Conservation (phyloP, 2,329 filamentous ascomycete species). For the Verticillium nubilum region DNA sequence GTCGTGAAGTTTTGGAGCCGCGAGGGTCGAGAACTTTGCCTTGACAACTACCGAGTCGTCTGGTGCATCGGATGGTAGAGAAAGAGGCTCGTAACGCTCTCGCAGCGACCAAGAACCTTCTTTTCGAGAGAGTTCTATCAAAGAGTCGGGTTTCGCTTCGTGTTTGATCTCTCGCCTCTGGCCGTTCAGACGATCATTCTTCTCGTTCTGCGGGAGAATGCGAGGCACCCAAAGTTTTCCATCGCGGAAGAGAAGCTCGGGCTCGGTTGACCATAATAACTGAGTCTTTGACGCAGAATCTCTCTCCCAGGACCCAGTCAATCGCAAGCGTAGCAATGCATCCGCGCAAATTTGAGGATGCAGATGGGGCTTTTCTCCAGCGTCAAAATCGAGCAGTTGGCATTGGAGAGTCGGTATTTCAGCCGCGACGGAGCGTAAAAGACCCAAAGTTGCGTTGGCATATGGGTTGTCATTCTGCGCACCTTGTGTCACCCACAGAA, state of each 20-base stretch:
- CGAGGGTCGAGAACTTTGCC: no score
- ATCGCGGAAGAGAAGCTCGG: not conserved
- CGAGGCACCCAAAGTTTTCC: not conserved
- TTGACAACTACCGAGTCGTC: no score
- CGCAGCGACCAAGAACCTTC: not conserved
- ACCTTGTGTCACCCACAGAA: conserved; percentile 8
- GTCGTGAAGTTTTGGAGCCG: no score
- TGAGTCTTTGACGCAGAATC: not conserved
- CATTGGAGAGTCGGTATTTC: not conserved
- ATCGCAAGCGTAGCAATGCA: not conserved
- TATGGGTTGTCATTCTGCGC: not conserved
- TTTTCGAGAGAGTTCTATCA: not conserved
- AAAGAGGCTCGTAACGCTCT: not conserved
- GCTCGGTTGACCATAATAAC: not conserved
- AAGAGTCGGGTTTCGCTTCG: not conserved
- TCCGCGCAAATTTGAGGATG: not conserved
- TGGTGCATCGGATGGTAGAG: no score
- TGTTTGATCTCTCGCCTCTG: not conserved
- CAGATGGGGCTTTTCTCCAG: not conserved
- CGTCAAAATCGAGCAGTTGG: not conserved
- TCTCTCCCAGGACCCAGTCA: not conserved
- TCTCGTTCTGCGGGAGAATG: not conserved
- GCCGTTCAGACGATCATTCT: not conserved
- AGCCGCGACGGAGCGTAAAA: not conserved
- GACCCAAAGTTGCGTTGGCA: not conserved